Percentiles rank a stretch among this genome's conserved stretches.
These are phyloP conservation scores for Bolboschoenoplectus hybrid DNA, from an alignment of 202 grass and related monocot species.

Conservation along the genomic window DNA sequence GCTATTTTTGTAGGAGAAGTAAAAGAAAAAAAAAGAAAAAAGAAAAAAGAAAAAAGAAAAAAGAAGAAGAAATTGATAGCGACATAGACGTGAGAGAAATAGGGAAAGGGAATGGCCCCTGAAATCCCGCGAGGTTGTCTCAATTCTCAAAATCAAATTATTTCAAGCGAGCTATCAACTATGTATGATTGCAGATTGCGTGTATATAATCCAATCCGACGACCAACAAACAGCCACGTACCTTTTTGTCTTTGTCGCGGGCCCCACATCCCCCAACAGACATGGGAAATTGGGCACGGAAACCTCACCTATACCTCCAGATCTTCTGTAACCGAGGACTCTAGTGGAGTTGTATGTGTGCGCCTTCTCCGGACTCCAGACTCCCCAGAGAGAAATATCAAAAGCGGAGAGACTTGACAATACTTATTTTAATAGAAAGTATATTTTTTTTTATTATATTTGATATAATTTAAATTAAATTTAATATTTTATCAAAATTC, in stretches of 20 bases:
- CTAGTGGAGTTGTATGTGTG: not conserved
- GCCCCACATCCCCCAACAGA: not conserved
- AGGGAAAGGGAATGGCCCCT: not conserved
- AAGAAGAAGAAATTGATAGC: too few species aligned
- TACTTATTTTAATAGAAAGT: too few species aligned
- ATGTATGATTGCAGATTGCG: conserved; percentile 12
- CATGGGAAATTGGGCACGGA: not conserved
- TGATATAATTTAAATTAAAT: too few species aligned
- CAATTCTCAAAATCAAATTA: not conserved
- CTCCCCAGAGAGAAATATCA: not conserved
- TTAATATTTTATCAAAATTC: too few species aligned
- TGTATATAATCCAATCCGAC: conserved; percentile 11
- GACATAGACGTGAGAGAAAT: too few species aligned
- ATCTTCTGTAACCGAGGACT: not conserved
- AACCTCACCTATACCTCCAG: not conserved
- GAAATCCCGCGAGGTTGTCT: conserved; percentile 28
- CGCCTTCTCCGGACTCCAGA: not conserved
- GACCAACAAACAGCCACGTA: conserved; percentile 19
- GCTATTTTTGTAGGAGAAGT: too few species aligned
- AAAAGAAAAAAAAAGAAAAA: too few species aligned
- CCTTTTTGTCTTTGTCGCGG: conserved; percentile 22
- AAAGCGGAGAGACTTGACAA: too few species aligned
- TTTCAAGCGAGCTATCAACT: not conserved
- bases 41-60: too few species aligned
- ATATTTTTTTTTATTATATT: too few species aligned